Percentiles rank a stretch among this genome's conserved stretches.
Conservation (phyloP, 2,329 filamentous ascomycete species). For the Exserohilum rostratum region DNA sequence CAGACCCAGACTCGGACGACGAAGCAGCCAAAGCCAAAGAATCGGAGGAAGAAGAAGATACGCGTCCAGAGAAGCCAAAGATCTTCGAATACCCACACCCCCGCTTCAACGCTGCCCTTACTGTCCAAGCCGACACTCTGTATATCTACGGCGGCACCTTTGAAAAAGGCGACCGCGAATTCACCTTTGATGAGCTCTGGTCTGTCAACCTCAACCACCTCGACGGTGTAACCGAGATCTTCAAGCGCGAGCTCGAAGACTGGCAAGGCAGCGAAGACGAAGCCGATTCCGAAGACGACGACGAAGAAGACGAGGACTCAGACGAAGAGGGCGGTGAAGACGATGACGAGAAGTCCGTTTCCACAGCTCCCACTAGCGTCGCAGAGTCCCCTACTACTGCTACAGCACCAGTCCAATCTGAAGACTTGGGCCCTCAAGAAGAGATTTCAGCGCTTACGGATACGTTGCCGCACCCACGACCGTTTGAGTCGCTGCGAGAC, state of each 20-base stretch:
- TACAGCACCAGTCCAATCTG: conserved; percentile 35
- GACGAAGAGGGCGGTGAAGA: conserved; percentile 58
- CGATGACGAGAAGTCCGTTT: conserved; percentile 57
- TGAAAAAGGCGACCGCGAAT: conserved; percentile 93
- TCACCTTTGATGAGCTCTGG: conserved; percentile 94
- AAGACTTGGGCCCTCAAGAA: conserved; percentile 55
- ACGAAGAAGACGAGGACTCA: conserved; percentile 47
- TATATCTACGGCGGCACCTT: conserved; percentile 96
- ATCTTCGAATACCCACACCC: conserved; percentile 86
- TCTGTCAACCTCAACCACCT: conserved; percentile 92
- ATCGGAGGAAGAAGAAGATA: conserved; percentile 57
- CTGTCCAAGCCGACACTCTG: conserved; percentile 88
- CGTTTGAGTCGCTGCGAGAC: conserved; percentile 88
- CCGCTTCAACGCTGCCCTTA: conserved; percentile 87
- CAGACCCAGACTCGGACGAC: conserved; percentile 46
- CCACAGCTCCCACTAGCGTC: conserved; percentile 61
- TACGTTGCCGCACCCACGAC: conserved; percentile 74
- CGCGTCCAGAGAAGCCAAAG: conserved; percentile 60
- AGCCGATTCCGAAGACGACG: conserved; percentile 56
- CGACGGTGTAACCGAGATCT: conserved; percentile 91
- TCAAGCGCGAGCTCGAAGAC: conserved; percentile 81
- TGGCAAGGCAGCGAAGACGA: conserved; percentile 68
- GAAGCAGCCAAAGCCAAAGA: conserved; percentile 40
- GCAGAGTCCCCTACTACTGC: conserved; percentile 29
- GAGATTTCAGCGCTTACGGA: conserved; percentile 67